phyloP scores from a whole-genome alignment of 2,329 filamentous ascomycete genomes.

The Fusarium kyushuense region DNA sequence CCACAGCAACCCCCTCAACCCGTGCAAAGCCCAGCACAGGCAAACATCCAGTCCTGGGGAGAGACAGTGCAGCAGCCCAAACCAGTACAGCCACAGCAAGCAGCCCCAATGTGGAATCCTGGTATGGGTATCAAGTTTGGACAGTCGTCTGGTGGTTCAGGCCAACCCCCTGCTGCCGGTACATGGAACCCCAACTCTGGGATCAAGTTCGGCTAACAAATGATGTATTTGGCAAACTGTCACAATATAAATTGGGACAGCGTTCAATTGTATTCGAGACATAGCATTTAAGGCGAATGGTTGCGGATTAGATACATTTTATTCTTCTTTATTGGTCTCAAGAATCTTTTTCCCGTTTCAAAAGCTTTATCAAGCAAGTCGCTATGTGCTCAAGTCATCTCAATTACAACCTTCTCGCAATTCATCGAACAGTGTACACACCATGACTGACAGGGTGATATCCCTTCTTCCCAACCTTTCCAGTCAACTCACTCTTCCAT shows the following conservation, averaged over 20 bases:
- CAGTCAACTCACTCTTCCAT: slow-evolving; percentile 56
- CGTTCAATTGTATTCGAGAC: background rate
- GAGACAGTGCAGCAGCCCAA: slow-evolving; percentile 68
- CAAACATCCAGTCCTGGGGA: slow-evolving; percentile 70
- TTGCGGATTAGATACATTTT: slow-evolving; percentile 1
- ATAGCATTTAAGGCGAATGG: slow-evolving; percentile 18
- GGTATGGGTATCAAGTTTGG: slow-evolving; percentile 85
- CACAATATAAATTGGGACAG: background rate
- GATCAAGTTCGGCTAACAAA: slow-evolving; percentile 64
- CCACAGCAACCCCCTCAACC: slow-evolving; percentile 39
- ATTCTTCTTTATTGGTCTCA: background rate
- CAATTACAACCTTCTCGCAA: background rate
- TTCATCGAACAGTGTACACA: slow-evolving; percentile 56
- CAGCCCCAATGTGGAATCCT: slow-evolving; percentile 73
- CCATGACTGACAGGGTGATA: slow-evolving; percentile 59
- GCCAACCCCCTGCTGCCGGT: slow-evolving; percentile 50
- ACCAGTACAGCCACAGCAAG: slow-evolving; percentile 59
- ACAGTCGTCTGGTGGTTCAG: slow-evolving; percentile 51
- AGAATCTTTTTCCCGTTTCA: background rate
- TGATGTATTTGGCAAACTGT: background rate
- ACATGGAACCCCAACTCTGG: slow-evolving; percentile 71
- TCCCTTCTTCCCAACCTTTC: slow-evolving; percentile 57
- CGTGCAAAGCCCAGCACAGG: slow-evolving; percentile 54
- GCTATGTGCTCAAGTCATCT: background rate
- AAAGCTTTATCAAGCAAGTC: background rate